Evolutionary conservation across 73 alveolate genomes (phyloP).

Genomic region (Diophrys appendiculata): DNA sequence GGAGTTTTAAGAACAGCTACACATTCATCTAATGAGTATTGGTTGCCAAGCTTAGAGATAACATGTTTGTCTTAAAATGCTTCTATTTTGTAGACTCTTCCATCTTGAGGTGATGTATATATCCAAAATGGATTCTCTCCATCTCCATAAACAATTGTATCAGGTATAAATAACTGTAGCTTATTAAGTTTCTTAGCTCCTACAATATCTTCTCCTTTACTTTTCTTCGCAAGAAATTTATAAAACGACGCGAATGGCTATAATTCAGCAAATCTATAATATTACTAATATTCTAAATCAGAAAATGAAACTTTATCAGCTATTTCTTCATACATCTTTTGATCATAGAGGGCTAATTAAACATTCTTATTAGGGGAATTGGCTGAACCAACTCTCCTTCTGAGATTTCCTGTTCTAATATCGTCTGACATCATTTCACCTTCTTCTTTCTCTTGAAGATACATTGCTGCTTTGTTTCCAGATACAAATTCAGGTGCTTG

Average conservation of each 20-base stretch:
- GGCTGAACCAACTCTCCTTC: too few relatives aligned
- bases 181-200: constrained; percentile 22
- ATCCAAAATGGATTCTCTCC: constrained; percentile 84
- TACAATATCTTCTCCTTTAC: not conserved
- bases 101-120: constrained; percentile 87
- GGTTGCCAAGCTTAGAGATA: constrained; percentile 65
- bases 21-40: constrained; percentile 68
- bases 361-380: too few relatives aligned
- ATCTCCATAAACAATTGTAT: constrained; percentile 93
- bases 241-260: not conserved
- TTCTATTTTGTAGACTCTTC: constrained; percentile 91
- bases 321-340: not conserved
- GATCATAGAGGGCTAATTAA: not conserved
- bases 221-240: not conserved
- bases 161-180: constrained; percentile 92
- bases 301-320: not conserved
- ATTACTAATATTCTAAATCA: not conserved
- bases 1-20: constrained; percentile 35
- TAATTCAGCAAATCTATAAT: not conserved
- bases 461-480: not conserved
- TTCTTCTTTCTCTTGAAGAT: not conserved
- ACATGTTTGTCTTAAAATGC: constrained; percentile 73
- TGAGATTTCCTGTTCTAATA: too few relatives aligned
- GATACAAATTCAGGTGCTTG: not conserved
- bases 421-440: not conserved